A percentile compares a stretch with the other conserved stretches of the same genome.
These are phyloP conservation scores for Xerophyta viscosa DNA, from an alignment of 106 monocot genomes.

Conservation along the genomic window DNA sequence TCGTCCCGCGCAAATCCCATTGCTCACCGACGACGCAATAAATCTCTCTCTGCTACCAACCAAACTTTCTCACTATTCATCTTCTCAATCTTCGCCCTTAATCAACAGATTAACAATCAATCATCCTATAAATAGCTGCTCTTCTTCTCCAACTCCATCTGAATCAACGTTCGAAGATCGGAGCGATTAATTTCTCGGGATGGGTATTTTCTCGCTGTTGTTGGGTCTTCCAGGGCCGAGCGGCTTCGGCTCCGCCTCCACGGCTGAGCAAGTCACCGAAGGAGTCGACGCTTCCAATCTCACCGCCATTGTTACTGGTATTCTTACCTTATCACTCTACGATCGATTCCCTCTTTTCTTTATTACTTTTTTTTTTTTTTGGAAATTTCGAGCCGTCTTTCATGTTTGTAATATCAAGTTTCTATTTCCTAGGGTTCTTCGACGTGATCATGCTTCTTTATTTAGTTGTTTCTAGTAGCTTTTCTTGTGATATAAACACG, in stretches of 20 bases:
- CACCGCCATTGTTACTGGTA: slow-evolving; percentile 88
- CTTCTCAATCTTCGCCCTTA: background rate
- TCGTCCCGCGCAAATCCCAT: too few species aligned
- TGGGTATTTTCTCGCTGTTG: slow-evolving; percentile 59
- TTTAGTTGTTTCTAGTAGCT: too few species aligned
- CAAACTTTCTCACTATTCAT: background rate
- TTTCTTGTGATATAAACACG: too few species aligned
- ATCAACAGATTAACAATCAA: background rate
- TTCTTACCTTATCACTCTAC: too few species aligned
- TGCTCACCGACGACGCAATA: too few species aligned
- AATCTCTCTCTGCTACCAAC: background rate
- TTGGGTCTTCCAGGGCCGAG: slow-evolving; percentile 72
- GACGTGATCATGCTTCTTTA: too few species aligned
- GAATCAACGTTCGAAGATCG: too few species aligned
- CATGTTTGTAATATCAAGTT: too few species aligned
- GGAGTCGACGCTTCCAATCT: slow-evolving; percentile 55
- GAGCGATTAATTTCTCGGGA: background rate
- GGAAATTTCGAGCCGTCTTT: too few species aligned
- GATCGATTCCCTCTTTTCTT: too few species aligned
- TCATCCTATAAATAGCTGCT: background rate
- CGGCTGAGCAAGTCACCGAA: slow-evolving; percentile 77
- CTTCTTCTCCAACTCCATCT: background rate
- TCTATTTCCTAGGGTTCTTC: too few species aligned
- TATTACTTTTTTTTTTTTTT: too few species aligned
- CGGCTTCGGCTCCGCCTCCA: slow-evolving; percentile 79